Evolutionary conservation across 2,329 filamentous ascomycete genomes (phyloP), one percentile per base, ranked within the genome.

Genomic region (Sodiomyces alkalinus): DNA sequence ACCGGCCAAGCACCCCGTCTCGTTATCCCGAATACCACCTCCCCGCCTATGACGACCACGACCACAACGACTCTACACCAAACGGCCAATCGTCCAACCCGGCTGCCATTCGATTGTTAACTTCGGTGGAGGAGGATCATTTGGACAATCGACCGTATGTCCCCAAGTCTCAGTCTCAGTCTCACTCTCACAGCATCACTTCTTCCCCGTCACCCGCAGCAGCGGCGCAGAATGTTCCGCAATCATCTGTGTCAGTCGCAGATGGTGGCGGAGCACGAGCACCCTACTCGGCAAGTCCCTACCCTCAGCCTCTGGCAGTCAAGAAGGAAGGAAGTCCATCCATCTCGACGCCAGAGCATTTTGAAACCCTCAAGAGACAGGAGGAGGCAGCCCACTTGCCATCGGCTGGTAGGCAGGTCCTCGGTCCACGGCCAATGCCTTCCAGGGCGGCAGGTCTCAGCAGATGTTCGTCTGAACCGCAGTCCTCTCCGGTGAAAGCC

Each of bases 71-170:
- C 37, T 11, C 23, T 8, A 61, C 56, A 17, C 57, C 58, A 12
- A 54, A 53, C 21, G 55, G 56, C 33, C 52, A 58, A 31, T 41
- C 48, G 20, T 44, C 42, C 33, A 64, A 63, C 43, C 50, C 59
- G 24, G 60, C 69, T 19, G 65, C 61, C 35, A 62, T 76, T 30
- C 62, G 72, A 41, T 53, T 77, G 41, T 53, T 77, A 52, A 75
- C 70, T 29, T 74, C 68, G 6, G 59, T 71, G 47, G 71, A 75
- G 43, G 69, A 73, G 26, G 27, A 29, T 52, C 62, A 18, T 35
- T 52, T 23, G 41, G 55, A 53, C 52, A 58, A 37, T 31, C 52
- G 57, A 45, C 57, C 63, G 68, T 74, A 74, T 57, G 70, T 74
- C 53, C 39, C 39, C 29, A 17, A 16, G 26, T 19, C 30, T 25